Base-by-base conservation (phyloP, 1,139 yeast species). In the Scheffersomyces insectosa region DNA sequence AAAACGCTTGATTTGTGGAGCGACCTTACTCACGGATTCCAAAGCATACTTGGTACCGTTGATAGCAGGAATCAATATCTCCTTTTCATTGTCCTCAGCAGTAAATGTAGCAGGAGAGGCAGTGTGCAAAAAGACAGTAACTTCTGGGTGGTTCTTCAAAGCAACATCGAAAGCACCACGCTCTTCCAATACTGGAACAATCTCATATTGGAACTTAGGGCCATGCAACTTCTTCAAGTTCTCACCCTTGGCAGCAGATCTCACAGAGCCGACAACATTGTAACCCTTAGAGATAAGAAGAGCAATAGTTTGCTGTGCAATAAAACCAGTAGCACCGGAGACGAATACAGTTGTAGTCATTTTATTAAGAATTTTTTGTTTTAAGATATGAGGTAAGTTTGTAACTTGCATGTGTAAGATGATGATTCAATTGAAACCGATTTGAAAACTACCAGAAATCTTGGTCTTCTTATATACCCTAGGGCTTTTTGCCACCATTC, bases 1-100 rank as follows among this genome's bases (percentile, higher is more conserved):
- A 32, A 81, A 75, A 15, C 70, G 66, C 41, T 67, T 72, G 37
- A 81, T 77, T 37, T 73, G 72, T 12, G 78, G 75, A 4, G 77
- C 83, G 49, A 61, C 57, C 25, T 63, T 54, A 49, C 66, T 60
- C 36, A 75, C 67, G 0, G 71, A 65, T 25, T 49, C 49, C 47
- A 69, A 49, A 1, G 65, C 58, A 10, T 57, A 53, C 25, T 43
- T 48, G 16, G 70, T 66, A 14, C 74, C 75, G 10, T 59, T 51
- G n/a, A 65, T 43, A 2, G 75, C 75, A 3, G 76, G 73, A 27
- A 49, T 52, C 41, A 66, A 57, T 27, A 65, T 33, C n/a, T 63
- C 62, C 37, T 55, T 58, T 38, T 62, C 63, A 4, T n/a, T 14
- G 14, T 31, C 34, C 20, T 14, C 20, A 8, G 20, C 10, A 8